Conservation (phyloP, 2,329 filamentous ascomycete species). For the Penicillium corylophilum region DNA sequence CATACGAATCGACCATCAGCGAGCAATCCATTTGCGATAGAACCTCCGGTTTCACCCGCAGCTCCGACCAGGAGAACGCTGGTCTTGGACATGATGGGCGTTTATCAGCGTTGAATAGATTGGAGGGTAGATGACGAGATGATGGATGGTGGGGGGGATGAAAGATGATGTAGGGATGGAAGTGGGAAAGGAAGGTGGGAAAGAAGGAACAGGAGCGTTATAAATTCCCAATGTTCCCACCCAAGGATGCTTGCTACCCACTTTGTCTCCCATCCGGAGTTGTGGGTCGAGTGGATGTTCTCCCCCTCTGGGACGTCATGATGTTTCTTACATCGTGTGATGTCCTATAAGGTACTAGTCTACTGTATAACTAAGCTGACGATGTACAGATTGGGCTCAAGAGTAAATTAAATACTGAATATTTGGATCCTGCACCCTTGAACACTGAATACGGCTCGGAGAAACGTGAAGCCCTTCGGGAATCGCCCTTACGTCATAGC, state of each 20-base stretch:
- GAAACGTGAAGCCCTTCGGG: constrained; percentile 12
- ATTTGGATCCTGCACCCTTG: too few species aligned
- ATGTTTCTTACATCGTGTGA: neutral
- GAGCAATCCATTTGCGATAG: constrained; percentile 39
- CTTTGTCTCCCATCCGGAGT: constrained; percentile 30
- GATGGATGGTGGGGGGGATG: neutral
- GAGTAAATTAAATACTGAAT: too few species aligned
- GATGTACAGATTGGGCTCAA: too few species aligned
- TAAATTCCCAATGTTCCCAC: constrained; percentile 32
- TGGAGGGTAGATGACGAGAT: too few species aligned
- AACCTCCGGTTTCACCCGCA: constrained; percentile 42
- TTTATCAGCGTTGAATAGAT: neutral
- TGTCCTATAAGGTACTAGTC: neutral
- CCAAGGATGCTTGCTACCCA: constrained; percentile 33
- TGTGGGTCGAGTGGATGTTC: constrained; percentile 38
- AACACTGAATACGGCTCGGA: constrained; percentile 12
- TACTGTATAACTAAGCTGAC: too few species aligned
- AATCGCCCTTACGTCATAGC: constrained; percentile 26
- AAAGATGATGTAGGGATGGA: neutral
- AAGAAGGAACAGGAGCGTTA: constrained; percentile 27
- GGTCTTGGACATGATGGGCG: constrained; percentile 35
- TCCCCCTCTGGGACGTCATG: constrained; percentile 20
- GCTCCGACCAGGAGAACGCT: constrained; percentile 41
- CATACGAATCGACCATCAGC: constrained; percentile 29
- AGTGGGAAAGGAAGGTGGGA: constrained; percentile 2